Base-by-base conservation (phyloP, 2,329 filamentous ascomycete species). In the Sarocladium oryzae region DNA sequence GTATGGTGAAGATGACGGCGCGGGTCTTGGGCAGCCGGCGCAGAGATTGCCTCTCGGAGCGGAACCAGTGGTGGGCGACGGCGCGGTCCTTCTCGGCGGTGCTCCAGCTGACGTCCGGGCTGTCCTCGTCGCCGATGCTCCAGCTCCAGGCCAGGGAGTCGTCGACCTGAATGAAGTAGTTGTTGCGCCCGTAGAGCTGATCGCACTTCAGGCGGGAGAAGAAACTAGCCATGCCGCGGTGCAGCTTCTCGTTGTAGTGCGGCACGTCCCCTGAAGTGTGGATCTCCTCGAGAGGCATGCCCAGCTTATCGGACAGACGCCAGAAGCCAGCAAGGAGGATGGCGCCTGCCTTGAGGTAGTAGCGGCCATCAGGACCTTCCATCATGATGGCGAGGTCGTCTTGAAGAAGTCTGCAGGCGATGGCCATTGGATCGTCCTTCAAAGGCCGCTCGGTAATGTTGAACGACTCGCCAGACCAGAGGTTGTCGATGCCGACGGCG, bases 91-190 rank as follows among this genome's bases (percentile, higher is more conserved):
- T 88, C 66, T 88, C 79, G 1, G 88, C 87, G 3, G 85, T 88
- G 61, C 77, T 80, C 89, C 89, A 95, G 37, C 82, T 84, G 2
- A 84, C 78, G 0, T 73, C 72, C 0, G 71, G 68, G 1, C 69
- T 67, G 62, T 95, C 87, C 66, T 95, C 89, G 15, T 69, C 59
- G 0, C 89, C 89, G 57, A 95, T 91, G 59, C 82, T 88, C 60
- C 75, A 70, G 53, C 84, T 88, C 89, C 89, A 95, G 1, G 85
- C 73, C 1, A 95, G 72, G 4, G 77, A 68, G 52, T 90, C 87
- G 61, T 95, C 89, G 1, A 93, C 88, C 68, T 95, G 89, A 56
- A 95, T 78, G 70, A 95, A 95, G 68, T 93, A 95, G 63, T 93
- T 92, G 63, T 91, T 89, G 53, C 88, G 75, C 50, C 63, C 66